phyloP scores from a whole-genome alignment of 1,284 basidiomycete species.

The Malassezia brasiliensis region DNA sequence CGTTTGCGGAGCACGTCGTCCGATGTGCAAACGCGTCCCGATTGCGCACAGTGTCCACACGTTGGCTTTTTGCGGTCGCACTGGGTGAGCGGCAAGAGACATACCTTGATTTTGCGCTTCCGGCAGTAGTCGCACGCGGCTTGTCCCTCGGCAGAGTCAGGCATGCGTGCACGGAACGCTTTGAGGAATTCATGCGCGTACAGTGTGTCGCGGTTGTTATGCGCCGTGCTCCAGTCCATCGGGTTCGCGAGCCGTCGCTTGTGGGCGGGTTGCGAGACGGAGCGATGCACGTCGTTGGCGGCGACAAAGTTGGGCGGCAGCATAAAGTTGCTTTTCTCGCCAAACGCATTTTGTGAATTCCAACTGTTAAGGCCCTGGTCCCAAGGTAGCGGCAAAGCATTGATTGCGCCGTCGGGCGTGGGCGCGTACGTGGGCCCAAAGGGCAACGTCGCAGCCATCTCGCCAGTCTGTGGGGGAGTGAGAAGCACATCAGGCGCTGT shows the following conservation, averaged over 20 bases:
- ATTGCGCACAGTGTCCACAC: slow-evolving; percentile 18
- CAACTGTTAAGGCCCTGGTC: background rate
- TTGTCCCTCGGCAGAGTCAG: slow-evolving; percentile 16
- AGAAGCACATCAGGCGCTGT: background rate
- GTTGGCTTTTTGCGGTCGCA: slow-evolving; percentile 19
- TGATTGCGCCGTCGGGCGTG: background rate
- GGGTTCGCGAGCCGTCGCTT: slow-evolving; percentile 1
- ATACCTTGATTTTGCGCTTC: slow-evolving; percentile 18
- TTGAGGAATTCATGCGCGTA: slow-evolving; percentile 20
- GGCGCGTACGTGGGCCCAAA: background rate
- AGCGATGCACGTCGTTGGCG: slow-evolving; percentile 13
- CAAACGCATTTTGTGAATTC: background rate
- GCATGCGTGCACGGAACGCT: slow-evolving; percentile 15
- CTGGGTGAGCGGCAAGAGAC: background rate
- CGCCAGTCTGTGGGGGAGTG: background rate
- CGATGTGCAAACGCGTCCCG: slow-evolving; percentile 14
- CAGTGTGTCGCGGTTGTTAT: slow-evolving; percentile 14
- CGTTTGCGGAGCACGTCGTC: slow-evolving; percentile 17
- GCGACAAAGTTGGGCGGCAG: slow-evolving; percentile 1
- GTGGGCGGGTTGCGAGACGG: slow-evolving; percentile 10
- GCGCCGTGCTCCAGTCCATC: slow-evolving; percentile 3
- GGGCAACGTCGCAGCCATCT: background rate
- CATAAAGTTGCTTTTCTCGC: background rate
- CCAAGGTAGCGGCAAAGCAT: background rate
- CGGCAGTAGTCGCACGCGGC: slow-evolving; percentile 22